Evolutionary conservation across 768 basidiomycete genomes (phyloP).

Genomic region (Mycena galericulata): DNA sequence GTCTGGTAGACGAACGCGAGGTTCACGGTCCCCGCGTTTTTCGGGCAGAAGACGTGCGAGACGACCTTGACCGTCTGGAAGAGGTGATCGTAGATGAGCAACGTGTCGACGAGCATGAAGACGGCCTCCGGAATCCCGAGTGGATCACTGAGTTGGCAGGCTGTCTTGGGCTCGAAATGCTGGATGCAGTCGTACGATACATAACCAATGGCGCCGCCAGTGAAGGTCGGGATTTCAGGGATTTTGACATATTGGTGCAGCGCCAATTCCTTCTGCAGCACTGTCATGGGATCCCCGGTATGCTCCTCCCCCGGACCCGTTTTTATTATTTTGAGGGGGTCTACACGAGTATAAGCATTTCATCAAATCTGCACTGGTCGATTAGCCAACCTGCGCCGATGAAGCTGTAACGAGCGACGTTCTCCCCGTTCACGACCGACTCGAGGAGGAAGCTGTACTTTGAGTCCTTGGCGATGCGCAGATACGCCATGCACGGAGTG

Average conservation of each 20-base stretch:
- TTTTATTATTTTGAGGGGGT: conserved; percentile 92
- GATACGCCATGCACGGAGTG: conserved; percentile 97
- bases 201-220: conserved; percentile 97
- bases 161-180: conserved; percentile 96
- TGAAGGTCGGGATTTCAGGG: conserved; percentile 93
- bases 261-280: conserved; percentile 87
- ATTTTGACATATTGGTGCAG: conserved; percentile 92
- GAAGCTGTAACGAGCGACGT: conserved; percentile 93
- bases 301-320: conserved; percentile 88
- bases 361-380: conserved; percentile 3
- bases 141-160: conserved; percentile 77
- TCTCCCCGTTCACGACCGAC: conserved; percentile 91
- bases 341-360: conserved; percentile 52
- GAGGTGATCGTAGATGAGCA: conserved; percentile 97
- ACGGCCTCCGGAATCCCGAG: conserved; percentile 93
- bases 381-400: conserved; percentile 87
- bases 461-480: conserved; percentile 91
- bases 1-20: conserved; percentile 90
- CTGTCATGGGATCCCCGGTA: conserved; percentile 87
- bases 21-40: conserved; percentile 71
- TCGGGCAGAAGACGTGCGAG: conserved; percentile 93
- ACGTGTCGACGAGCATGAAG: conserved; percentile 97
- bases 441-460: conserved; percentile 96
- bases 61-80: conserved; percentile 96
- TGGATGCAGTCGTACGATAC: conserved; percentile 97